These are phyloP conservation scores for Populus pruinosa DNA, from an alignment of 345 rosid species.

Conservation along the genomic window DNA sequence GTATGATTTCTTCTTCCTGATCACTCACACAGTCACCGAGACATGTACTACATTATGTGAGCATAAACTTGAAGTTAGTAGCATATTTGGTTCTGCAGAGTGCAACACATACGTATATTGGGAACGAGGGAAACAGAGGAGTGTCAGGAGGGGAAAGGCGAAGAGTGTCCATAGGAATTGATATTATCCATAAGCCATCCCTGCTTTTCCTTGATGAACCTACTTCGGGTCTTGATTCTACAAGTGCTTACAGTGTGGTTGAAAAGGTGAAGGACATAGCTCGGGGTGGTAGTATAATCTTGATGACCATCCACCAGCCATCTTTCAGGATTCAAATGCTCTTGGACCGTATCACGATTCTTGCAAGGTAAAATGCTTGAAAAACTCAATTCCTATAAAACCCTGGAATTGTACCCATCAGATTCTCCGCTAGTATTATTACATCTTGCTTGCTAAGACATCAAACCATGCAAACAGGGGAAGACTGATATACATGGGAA, in stretches of 20 bases:
- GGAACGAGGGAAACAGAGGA: conserved; percentile 78
- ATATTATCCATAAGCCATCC: conserved; percentile 78
- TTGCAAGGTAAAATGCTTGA: conserved; percentile 12
- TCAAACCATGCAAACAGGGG: conserved; percentile 40
- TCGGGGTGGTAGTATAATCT: conserved; percentile 59
- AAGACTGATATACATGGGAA: conserved; percentile 49
- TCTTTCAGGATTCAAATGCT: conserved; percentile 56
- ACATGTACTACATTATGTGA: neutral
- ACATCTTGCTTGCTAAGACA: neutral
- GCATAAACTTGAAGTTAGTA: neutral
- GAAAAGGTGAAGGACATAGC: conserved; percentile 83
- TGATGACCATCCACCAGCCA: conserved; percentile 85
- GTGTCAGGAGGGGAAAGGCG: conserved; percentile 79
- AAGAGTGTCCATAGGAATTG: conserved; percentile 77
- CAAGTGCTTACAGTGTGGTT: conserved; percentile 77
- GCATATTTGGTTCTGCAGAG: conserved; percentile 19
- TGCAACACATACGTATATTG: conserved; percentile 55
- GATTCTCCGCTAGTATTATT: neutral
- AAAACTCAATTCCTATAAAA: neutral
- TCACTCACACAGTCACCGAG: neutral
- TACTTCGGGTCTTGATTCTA: conserved; percentile 87
- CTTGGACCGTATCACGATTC: conserved; percentile 48
- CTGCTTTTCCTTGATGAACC: conserved; percentile 86
- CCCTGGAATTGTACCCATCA: neutral
- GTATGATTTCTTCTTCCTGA: conserved; percentile 16